Evolutionary conservation across 441 rosid species (phyloP).

Genomic region (Erodium trifolium): DNA sequence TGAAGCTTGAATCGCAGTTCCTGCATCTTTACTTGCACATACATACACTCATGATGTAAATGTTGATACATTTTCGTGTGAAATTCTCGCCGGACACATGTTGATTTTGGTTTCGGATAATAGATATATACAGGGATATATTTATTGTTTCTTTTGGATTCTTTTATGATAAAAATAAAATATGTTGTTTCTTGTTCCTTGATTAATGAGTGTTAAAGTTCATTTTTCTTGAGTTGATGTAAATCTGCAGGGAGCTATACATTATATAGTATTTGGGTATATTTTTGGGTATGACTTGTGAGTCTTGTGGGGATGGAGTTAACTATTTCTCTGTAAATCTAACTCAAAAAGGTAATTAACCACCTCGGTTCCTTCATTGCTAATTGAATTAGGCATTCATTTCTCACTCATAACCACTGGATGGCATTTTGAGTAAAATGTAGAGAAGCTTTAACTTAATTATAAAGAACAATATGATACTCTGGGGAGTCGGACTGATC

Average conservation of each 20-base stretch:
- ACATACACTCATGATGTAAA: neutral
- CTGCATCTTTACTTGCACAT: neutral
- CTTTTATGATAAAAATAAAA: neutral
- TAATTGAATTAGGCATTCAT: neutral
- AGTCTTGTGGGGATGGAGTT: neutral
- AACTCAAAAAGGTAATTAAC: slow-evolving; percentile 7
- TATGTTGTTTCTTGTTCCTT: neutral
- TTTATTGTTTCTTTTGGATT: neutral
- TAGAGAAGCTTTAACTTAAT: neutral
- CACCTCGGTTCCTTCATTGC: neutral
- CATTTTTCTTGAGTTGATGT: neutral
- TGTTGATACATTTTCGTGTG: neutral
- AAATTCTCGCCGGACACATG: neutral
- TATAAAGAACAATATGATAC: neutral
- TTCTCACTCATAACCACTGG: no score
- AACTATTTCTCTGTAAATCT: neutral
- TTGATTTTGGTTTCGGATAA: neutral
- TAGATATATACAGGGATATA: neutral
- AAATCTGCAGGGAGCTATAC: neutral
- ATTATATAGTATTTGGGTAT: neutral
- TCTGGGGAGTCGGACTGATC: neutral
- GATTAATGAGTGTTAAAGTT: neutral
- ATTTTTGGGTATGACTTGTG: neutral
- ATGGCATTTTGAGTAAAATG: neutral
- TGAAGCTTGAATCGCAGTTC: neutral